A percentile compares a stretch with the other conserved stretches of the same genome.
Conservation (phyloP, 495 filamentous ascomycete species). For the Articulospora tetracladia region DNA sequence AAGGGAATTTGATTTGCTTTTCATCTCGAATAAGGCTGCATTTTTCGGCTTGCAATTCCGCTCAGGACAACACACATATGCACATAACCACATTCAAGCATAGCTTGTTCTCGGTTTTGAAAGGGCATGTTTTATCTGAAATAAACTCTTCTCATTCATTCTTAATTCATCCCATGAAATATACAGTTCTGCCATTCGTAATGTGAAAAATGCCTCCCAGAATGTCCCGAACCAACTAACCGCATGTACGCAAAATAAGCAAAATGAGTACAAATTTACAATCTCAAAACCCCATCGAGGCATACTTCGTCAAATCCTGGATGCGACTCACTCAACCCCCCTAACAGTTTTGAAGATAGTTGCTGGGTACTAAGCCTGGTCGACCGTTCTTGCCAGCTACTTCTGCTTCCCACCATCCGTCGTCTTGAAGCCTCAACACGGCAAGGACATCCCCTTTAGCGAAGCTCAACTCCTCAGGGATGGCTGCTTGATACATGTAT, state of each 20-base stretch:
- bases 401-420: conserved; percentile 99
- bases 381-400: conserved; percentile 71
- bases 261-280: neutral
- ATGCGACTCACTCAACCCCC: neutral
- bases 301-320: neutral
- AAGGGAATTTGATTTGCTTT: too few species aligned
- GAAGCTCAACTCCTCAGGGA: conserved; percentile 92
- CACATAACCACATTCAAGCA: too few species aligned
- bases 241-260: conserved; percentile 9
- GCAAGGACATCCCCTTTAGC: conserved; percentile 88
- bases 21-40: too few species aligned
- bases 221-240: neutral
- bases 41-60: too few species aligned
- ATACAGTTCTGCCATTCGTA: neutral
- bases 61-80: neutral
- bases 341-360: conserved; percentile 82
- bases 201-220: neutral
- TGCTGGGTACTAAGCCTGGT: conserved; percentile 90
- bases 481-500: conserved; percentile 91
- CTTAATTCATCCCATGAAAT: neutral
- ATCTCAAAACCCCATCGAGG: neutral
- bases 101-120: too few species aligned
- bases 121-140: too few species aligned
- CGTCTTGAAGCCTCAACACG: conserved; percentile 88
- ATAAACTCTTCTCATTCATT: too few species aligned